Percentiles rank a stretch among this genome's conserved stretches.
phyloP scores from a whole-genome alignment of 768 basidiomycete species.

The Lactarius akahatsu region DNA sequence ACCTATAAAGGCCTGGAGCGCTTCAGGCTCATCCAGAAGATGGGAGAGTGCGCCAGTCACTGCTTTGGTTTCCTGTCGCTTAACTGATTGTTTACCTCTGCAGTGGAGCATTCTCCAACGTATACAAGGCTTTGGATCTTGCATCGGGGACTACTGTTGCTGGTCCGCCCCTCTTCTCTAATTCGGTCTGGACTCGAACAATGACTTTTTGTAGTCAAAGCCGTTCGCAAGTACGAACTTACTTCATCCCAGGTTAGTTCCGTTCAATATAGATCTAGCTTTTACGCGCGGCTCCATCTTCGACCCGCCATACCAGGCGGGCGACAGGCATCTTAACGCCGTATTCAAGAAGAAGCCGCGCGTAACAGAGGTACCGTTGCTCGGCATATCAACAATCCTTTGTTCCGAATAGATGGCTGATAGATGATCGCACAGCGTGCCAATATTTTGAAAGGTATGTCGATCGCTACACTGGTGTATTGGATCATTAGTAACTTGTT shows the following conservation, averaged over 20 bases:
- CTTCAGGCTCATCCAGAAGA: slow-evolving; percentile 75
- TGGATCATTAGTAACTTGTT: slow-evolving; percentile 1
- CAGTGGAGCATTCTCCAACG: slow-evolving; percentile 97
- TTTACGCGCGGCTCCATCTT: slow-evolving; percentile 32
- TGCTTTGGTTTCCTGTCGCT: slow-evolving; percentile 19
- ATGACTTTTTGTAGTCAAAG: slow-evolving; percentile 62
- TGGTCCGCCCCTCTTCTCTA: slow-evolving; percentile 47
- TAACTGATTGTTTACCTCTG: slow-evolving; percentile 31
- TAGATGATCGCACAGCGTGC: slow-evolving; percentile 65
- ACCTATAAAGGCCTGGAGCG: slow-evolving; percentile 79
- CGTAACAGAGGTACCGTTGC: slow-evolving; percentile 87
- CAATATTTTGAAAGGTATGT: slow-evolving; percentile 90
- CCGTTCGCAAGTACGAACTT: slow-evolving; percentile 90
- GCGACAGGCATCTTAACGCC: slow-evolving; percentile 89
- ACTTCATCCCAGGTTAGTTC: slow-evolving; percentile 85
- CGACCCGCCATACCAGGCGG: slow-evolving; percentile 54
- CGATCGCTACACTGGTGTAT: background rate
- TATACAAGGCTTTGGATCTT: slow-evolving; percentile 87
- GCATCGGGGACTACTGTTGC: slow-evolving; percentile 77
- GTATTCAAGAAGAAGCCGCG: slow-evolving; percentile 97
- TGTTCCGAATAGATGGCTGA: slow-evolving; percentile 28
- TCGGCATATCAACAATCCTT: slow-evolving; percentile 26
- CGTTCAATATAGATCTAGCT: slow-evolving; percentile 29
- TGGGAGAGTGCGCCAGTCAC: slow-evolving; percentile 78
- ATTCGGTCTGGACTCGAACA: slow-evolving; percentile 27